These are phyloP conservation scores for Saussurea involucrata DNA, from an alignment of 129 eudicot species.

Conservation along the genomic window DNA sequence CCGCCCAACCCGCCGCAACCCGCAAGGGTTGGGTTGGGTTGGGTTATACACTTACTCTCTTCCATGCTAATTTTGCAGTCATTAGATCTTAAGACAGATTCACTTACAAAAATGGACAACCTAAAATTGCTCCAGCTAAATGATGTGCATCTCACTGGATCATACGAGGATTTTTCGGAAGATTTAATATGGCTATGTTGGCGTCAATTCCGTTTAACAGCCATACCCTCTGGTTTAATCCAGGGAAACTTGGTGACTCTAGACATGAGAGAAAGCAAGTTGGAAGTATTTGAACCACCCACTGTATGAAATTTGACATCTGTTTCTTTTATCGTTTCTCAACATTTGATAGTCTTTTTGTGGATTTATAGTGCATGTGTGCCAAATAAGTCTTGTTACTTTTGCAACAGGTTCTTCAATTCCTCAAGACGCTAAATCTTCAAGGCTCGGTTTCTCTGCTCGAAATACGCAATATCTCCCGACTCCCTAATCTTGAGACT, in stretches of 20 bases:
- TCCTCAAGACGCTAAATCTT: slow-evolving; percentile 28
- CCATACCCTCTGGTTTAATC: slow-evolving; percentile 10
- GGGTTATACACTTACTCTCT: not conserved
- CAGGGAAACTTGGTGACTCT: slow-evolving; percentile 23
- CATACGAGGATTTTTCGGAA: slow-evolving; percentile 17
- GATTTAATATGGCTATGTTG: slow-evolving; percentile 35
- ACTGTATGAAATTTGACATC: slow-evolving; percentile 7
- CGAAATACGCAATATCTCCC: not conserved
- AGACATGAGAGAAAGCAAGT: slow-evolving; percentile 20
- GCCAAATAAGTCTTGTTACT: not conserved
- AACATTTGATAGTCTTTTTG: not conserved
- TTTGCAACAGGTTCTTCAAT: slow-evolving; percentile 24
- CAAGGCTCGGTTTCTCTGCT: not conserved
- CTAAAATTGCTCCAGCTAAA: slow-evolving; percentile 25
- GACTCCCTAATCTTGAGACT: slow-evolving; percentile 24
- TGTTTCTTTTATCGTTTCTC: too few species aligned
- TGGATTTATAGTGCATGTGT: not conserved
- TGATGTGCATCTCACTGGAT: slow-evolving; percentile 13
- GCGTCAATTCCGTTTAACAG: slow-evolving; percentile 1
- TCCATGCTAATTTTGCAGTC: slow-evolving; percentile 7
- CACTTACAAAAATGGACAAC: slow-evolving; percentile 26
- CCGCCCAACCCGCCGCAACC: too few species aligned
- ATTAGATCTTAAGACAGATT: not conserved
- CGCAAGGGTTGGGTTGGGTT: too few species aligned
- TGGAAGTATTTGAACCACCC: slow-evolving; percentile 14